phyloP scores from a whole-genome alignment of 768 basidiomycete species.

The Pulveroboletus sp. region DNA sequence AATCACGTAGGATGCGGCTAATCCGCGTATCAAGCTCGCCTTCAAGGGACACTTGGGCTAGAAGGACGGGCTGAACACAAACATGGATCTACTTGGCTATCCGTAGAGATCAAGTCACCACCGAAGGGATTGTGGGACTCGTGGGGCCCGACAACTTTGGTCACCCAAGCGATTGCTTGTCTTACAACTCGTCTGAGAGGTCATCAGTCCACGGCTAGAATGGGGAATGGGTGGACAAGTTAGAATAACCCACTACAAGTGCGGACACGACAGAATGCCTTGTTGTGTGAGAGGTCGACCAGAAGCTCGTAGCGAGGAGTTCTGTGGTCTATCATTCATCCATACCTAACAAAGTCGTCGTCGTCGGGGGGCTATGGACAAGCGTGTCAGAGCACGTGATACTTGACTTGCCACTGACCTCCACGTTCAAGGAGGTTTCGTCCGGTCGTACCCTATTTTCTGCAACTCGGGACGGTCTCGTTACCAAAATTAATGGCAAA shows the following conservation, averaged over 20 bases:
- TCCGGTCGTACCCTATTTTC: not conserved
- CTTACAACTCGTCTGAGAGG: not conserved
- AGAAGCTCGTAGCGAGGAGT: no score
- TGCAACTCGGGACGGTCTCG: not conserved
- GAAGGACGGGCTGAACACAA: no score
- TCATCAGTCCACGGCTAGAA: not conserved
- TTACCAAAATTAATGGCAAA: conserved; percentile 21
- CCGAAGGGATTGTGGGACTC: no score
- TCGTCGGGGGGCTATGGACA: not conserved
- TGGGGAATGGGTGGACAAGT: not conserved
- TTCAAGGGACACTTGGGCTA: no score
- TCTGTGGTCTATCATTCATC: no score
- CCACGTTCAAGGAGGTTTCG: not conserved
- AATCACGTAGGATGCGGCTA: not conserved
- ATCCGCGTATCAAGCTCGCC: not conserved
- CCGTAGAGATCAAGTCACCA: no score
- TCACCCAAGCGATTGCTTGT: no score
- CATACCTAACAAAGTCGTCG: no score
- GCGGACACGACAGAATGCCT: not conserved
- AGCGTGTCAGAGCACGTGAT: conserved; percentile 7
- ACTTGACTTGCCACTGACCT: not conserved
- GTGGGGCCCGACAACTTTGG: no score
- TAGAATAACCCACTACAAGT: not conserved
- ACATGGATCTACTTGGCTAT: no score
- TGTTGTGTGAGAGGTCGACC: no score